Base-by-base conservation (phyloP, 169 alveolate genomes). In the Cryptosporidium sp. region DNA sequence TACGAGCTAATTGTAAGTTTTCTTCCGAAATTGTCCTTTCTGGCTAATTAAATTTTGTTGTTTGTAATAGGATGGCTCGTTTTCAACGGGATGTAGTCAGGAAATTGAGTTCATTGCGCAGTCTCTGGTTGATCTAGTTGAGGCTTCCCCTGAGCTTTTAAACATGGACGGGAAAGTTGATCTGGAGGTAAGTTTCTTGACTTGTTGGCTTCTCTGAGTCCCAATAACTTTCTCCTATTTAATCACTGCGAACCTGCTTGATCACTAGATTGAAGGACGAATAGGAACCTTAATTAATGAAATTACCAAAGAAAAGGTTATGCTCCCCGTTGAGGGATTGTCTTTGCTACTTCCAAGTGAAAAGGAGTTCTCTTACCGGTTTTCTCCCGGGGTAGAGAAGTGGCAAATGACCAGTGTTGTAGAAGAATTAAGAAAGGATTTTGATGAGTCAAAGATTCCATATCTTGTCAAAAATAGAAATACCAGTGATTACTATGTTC, bases 71-170 rank as follows among this genome's bases (percentile, higher is more conserved):
- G 89, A 80, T 39, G 89, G 89, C 45, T 59, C 75, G 39, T 80
- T 62, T 80, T 80, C 89, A 26, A 43, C 80, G 26, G 89, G 89
- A 18, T 80, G 89, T 62, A 80, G 59, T 31, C 73, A 69, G 16
- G 89, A 80, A 37, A 48, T 80, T 80, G 89, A 80, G 16, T 80
- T 65, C 33, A 80, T 80, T 43, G 89, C 89, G 10, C 89, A 80
- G 52, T 59, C 89, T 31, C 31, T 80, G 51, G 89, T 80, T 61
- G 89, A 80, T 43, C 61, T 80, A 8, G 89, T 80, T 8, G 89
- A 80, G 55, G 74, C 80, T 33, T 80, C 68, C 18, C 89, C 89
- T 14, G 89, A 80, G 41, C 73, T 80, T 59, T 48, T 80, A 18
- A 41, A 80, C 0, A 33, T 33, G 35, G 68, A 80, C 29, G 73